Base-by-base conservation (phyloP, 1,284 basidiomycete genomes). In the Cutaneotrichosporon daszewskae region DNA sequence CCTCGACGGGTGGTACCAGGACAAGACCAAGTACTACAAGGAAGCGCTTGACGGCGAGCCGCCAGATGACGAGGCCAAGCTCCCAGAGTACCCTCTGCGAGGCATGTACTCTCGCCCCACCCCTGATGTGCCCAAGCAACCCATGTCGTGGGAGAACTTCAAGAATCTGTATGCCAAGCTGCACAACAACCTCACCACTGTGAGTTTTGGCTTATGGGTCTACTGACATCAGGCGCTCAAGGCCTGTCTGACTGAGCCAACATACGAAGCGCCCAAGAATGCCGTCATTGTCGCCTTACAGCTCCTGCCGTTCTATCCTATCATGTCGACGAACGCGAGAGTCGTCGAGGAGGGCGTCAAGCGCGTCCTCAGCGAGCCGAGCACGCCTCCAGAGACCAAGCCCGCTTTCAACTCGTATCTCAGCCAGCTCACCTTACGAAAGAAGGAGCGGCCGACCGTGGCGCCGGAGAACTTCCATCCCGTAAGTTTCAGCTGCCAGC, bases 241-340 rank as follows among this genome's bases (percentile, higher is more conserved):
- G 17, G 60, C 59, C 13, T 33, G 18, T 19, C 18, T 19, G 68
- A 65, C 57, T 76, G 55, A 48, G 67, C 47, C 18, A 33, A 17
- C 13, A 31, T 33, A 60, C 85, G 87, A 89, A 60, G 85, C 40
- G 19, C 46, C 94, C 45, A 90, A 91, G 68, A 96, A 96, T 62
- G 80, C 87, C 11, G 85, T 95, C 62, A 79, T 91, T 34, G 82
- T 95, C 19, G 75, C 92, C 46, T 88, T 90, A 58, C 87, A 92
- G 64, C 80, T 96, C 25, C 77, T 92, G 33, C 83, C 86, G 2
- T 83, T 85, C 37, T 94, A 91, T 71, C 92, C 92, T 14, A 62
- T 86, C 24, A 78, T 81, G 34, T 71, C 79, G 16, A 77, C 51
- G 5, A 59, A 71, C 29, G 74, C 72, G n/a, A 64, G 75, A 8